Evolutionary conservation across 2,329 filamentous ascomycete species (phyloP).

Genomic region (Pyrenochaeta sp.): DNA sequence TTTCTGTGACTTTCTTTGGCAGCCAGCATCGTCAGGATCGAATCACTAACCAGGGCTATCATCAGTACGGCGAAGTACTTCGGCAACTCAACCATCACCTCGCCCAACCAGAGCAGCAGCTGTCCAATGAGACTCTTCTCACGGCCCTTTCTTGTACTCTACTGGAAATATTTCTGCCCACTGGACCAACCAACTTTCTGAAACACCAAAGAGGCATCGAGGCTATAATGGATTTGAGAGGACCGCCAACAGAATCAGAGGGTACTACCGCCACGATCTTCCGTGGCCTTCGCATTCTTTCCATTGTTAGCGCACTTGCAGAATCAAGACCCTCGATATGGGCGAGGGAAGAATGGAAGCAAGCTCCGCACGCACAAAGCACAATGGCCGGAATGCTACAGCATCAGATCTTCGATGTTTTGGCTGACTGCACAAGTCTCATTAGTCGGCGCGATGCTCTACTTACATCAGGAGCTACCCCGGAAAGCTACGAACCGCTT

Average conservation of each 20-base stretch:
- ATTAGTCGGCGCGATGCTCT: conserved; percentile 20
- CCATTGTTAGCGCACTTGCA: conserved; percentile 34
- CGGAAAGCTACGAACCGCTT: conserved; percentile 8
- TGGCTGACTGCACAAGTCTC: conserved; percentile 36
- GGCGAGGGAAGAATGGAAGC: conserved; percentile 35
- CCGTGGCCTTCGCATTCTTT: conserved; percentile 29
- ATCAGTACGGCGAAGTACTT: conserved; percentile 35
- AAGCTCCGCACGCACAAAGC: conserved; percentile 15
- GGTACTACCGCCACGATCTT: conserved; percentile 25
- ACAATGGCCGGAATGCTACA: conserved; percentile 23
- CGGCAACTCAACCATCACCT: conserved; percentile 33
- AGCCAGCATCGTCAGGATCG: conserved; percentile 30
- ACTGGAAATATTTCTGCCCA: conserved; percentile 39
- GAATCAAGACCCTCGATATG: conserved; percentile 28
- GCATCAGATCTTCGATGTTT: conserved; percentile 29
- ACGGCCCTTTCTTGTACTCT: conserved; percentile 37
- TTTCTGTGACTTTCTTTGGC: conserved; percentile 37
- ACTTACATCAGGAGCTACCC: neutral
- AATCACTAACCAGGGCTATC: conserved; percentile 31
- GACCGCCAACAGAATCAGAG: conserved; percentile 22
- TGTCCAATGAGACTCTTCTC: conserved; percentile 34
- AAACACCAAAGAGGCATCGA: conserved; percentile 41
- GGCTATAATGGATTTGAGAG: conserved; percentile 32
- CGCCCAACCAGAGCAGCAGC: conserved; percentile 24
- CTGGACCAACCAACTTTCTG: conserved; percentile 35